phyloP scores from a whole-genome alignment of 1,139 yeast species.

The Saccharomycopsis phalli region DNA sequence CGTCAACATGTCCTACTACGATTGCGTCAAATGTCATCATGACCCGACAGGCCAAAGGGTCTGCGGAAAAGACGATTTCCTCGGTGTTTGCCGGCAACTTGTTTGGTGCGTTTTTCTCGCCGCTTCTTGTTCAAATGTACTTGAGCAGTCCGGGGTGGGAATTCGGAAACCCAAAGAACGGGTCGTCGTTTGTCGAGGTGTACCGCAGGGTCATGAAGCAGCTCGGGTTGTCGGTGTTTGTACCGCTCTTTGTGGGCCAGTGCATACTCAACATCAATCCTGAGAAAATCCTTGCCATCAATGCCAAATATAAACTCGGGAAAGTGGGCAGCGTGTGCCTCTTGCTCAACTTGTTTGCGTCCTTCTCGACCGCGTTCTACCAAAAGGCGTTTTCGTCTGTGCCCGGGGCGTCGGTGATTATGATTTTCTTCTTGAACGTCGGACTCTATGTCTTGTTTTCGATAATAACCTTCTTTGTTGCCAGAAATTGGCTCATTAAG shows the following conservation, averaged over 20 bases:
- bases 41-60: constrained; percentile 81
- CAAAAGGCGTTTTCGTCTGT: constrained; percentile 72
- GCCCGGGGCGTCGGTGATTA: constrained; percentile 57
- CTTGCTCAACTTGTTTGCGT: constrained; percentile 69
- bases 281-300: constrained; percentile 47
- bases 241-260: constrained; percentile 86
- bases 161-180: constrained; percentile 75
- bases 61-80: constrained; percentile 67
- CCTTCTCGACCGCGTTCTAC: constrained; percentile 82
- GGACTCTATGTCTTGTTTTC: constrained; percentile 76
- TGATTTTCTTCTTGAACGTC: constrained; percentile 71
- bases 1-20: constrained; percentile 85
- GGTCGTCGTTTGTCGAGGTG: constrained; percentile 43
- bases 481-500: constrained; percentile 52
- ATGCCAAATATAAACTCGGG: constrained; percentile 46
- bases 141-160: constrained; percentile 46
- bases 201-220: constrained; percentile 78
- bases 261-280: constrained; percentile 64
- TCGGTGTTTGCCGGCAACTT: constrained; percentile 81
- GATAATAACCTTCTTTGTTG: constrained; percentile 37
- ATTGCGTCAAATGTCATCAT: constrained; percentile 85
- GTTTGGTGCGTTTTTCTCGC: constrained; percentile 79
- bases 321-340: constrained; percentile 77
- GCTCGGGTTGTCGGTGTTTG: constrained; percentile 71
- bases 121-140: constrained; percentile 72